These are phyloP conservation scores for Dentiscutata heterogama DNA, from an alignment of 371 early-diverging fungal genomes.

Conservation along the genomic window DNA sequence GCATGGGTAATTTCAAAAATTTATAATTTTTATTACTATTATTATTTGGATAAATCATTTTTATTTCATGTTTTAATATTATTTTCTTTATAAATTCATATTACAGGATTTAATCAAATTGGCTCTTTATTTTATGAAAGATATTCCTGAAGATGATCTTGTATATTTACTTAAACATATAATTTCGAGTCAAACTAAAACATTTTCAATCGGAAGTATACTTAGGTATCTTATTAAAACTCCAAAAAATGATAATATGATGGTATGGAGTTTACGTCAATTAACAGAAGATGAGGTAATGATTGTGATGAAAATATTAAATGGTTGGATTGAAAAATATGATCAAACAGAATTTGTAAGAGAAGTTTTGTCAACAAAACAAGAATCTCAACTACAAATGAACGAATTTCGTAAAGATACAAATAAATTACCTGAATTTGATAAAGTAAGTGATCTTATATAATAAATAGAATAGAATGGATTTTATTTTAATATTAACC, in stretches of 20 bases:
- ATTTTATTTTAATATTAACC: too few species aligned
- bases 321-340: conserved; percentile 54
- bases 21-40: neutral
- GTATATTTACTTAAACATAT: conserved; percentile 56
- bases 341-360: neutral
- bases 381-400: conserved; percentile 45
- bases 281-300: conserved; percentile 62
- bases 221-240: conserved; percentile 60
- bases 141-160: conserved; percentile 70
- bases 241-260: conserved; percentile 69
- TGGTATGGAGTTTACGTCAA: conserved; percentile 66
- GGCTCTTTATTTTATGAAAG: conserved; percentile 61
- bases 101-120: conserved; percentile 55
- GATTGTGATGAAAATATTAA: conserved; percentile 57
- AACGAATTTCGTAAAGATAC: conserved; percentile 51
- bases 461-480: too few species aligned
- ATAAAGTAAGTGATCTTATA: conserved; percentile 47
- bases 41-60: neutral
- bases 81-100: neutral
- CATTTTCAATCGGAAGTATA: conserved; percentile 49
- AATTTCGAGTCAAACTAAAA: conserved; percentile 20
- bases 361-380: neutral
- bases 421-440: conserved; percentile 52
- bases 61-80: neutral
- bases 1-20: conserved; percentile 58